phyloP scores from a whole-genome alignment of 495 filamentous ascomycete species.

The Amorphotheca resinae region DNA sequence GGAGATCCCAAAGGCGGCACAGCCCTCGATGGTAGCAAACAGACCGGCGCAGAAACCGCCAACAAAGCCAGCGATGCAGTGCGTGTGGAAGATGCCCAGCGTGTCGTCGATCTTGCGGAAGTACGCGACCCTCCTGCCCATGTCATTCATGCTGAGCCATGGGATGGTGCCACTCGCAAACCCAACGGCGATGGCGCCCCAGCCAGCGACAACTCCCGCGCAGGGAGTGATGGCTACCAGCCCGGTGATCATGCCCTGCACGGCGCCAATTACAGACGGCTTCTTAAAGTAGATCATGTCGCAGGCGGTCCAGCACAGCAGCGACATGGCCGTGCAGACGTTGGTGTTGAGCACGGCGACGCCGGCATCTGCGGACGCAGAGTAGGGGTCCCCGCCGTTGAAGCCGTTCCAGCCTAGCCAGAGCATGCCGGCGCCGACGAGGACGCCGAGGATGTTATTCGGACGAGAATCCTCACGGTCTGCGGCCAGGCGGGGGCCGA shows the following conservation, averaged over 20 bases:
- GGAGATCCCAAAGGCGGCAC: conserved; percentile 35
- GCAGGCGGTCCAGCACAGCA: conserved; percentile 36
- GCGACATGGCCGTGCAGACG: conserved; percentile 38
- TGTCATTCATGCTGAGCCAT: conserved; percentile 42
- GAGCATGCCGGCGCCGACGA: conserved; percentile 41
- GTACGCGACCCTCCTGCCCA: conserved; percentile 32
- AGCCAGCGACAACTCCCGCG: conserved; percentile 43
- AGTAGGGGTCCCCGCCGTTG: conserved; percentile 45
- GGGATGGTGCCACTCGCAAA: conserved; percentile 37
- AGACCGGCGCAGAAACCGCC: conserved; percentile 42
- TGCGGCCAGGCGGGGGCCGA: conserved; percentile 35
- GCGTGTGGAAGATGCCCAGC: conserved; percentile 41
- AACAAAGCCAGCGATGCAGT: conserved; percentile 38
- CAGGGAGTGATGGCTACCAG: conserved; percentile 44
- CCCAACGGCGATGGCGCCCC: conserved; percentile 42
- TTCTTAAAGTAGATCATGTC: conserved; percentile 38
- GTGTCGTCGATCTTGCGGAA: conserved; percentile 39
- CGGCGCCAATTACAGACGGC: conserved; percentile 39
- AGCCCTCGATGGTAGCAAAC: conserved; percentile 39
- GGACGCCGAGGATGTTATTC: conserved; percentile 37
- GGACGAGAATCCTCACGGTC: conserved; percentile 39
- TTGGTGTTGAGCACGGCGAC: conserved; percentile 46
- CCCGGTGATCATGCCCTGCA: conserved; percentile 42
- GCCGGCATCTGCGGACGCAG: conserved; percentile 41
- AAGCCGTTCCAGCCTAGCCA: conserved; percentile 50